These are phyloP conservation scores for Xylaria intraflava DNA, from an alignment of 495 filamentous ascomycete species.

Conservation along the genomic window DNA sequence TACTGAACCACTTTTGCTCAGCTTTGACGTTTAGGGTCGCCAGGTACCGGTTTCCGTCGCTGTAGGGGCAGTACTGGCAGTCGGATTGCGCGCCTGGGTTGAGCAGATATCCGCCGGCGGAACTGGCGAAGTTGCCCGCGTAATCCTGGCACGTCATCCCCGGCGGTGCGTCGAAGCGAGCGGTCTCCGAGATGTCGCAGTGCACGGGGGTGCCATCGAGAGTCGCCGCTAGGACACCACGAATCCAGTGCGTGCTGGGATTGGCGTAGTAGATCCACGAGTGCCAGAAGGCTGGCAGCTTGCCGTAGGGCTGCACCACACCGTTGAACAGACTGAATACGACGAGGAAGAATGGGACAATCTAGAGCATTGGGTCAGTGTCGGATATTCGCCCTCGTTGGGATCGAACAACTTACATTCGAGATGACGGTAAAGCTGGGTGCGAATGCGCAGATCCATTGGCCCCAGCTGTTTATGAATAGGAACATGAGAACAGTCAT, in stretches of 20 bases:
- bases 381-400: not conserved
- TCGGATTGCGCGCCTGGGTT: constrained; percentile 48
- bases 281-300: constrained; percentile 65
- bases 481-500: constrained; percentile 79
- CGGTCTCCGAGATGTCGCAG: constrained; percentile 55
- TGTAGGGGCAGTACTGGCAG: constrained; percentile 74
- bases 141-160: constrained; percentile 59
- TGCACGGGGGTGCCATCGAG: constrained; percentile 49
- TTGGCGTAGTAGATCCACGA: constrained; percentile 76
- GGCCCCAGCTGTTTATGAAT: constrained; percentile 71
- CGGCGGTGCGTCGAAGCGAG: constrained; percentile 58
- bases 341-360: constrained; percentile 74
- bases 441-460: constrained; percentile 79
- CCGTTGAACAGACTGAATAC: constrained; percentile 72
- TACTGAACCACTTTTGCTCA: constrained; percentile 23
- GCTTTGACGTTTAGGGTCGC: constrained; percentile 56
- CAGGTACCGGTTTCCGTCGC: constrained; percentile 60
- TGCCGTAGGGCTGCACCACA: constrained; percentile 55
- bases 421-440: constrained; percentile 74
- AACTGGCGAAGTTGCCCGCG: constrained; percentile 43
- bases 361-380: constrained; percentile 6
- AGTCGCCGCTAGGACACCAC: constrained; percentile 61
- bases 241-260: constrained; percentile 63
- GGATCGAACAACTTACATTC: constrained; percentile 37
- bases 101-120: constrained; percentile 52